Evolutionary conservation across 768 basidiomycete species (phyloP), one percentile per base, ranked within the genome.

Genomic region (Boletus pseudopeckii): DNA sequence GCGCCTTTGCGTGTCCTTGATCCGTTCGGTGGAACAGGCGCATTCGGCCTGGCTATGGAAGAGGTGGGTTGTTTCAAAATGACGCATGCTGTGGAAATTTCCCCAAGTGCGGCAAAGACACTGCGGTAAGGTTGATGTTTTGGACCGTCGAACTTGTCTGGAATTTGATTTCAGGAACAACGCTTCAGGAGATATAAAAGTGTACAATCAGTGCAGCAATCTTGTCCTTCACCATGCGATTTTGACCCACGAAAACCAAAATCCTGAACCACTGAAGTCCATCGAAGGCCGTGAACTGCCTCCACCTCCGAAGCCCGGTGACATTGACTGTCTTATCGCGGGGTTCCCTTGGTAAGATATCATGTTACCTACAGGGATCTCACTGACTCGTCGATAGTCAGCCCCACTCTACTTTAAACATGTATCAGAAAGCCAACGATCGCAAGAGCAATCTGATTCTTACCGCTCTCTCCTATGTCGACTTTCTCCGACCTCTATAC

Each of bases 171-270:
- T 26, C 53, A 63, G 52, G 53, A 85, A 83, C 45, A 70, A 75
- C 20, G 86, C 88, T 57, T 80, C 77, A 11, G 73, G 80, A 1
- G 58, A 74, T 2, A 75, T 79, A 2, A 69, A 70, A 2, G 79
- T 89, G 0, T 84, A 84, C 57, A 90, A 90, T 50, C 84, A 89
- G 52, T 90, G 88, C 55, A 79, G 81, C 2, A 92, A 91, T 56
- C 63, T 74, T 7, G 73, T 88, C 20, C 74, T 90, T 3, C 72
- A 74, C 1, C 80, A 84, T 54, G 78, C 80, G 0, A 74, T 88
- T 60, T 82, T 84, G 66, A 68, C 68, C 4, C 66, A 78, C n/a
- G 61, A 71, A 40, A 75, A 77, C 5, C 77, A 76, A 55, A 43
- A 69, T 3, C 58, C 73, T 7, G 73, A 77, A 7, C 62, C 66